Percentiles rank a stretch among this genome's conserved stretches.
phyloP scores from a whole-genome alignment of 805 yeast genomes.

The Wickerhamomyces canadensis region DNA sequence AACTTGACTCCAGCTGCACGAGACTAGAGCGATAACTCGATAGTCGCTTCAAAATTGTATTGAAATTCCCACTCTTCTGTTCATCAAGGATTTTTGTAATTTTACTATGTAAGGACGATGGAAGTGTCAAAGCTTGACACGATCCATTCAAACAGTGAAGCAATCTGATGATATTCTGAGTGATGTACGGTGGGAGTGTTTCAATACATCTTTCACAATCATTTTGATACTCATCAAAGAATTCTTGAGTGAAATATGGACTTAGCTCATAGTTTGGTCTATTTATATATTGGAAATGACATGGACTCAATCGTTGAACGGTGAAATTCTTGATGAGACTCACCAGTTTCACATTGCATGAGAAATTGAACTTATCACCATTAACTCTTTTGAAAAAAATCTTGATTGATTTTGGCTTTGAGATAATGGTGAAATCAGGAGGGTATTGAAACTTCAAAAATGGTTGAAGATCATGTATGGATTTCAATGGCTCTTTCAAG shows the following conservation, averaged over 20 bases:
- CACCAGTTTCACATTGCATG: background rate
- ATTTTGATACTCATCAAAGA: background rate
- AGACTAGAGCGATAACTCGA: background rate
- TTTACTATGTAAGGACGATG: background rate
- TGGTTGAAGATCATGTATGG: background rate
- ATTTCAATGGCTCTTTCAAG: background rate
- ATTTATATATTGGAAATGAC: background rate
- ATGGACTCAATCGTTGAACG: background rate
- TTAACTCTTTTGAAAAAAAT: constrained; percentile 3
- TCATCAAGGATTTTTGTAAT: background rate
- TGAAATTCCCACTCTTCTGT: too few relatives aligned
- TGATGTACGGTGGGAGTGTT: background rate
- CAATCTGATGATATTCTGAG: background rate
- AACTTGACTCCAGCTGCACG: background rate
- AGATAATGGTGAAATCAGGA: background rate
- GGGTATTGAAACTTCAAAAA: background rate
- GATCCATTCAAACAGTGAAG: background rate
- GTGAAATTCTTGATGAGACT: background rate
- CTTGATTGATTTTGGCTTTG: background rate
- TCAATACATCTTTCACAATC: background rate
- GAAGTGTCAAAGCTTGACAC: background rate
- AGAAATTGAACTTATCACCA: background rate
- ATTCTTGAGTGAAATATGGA: background rate
- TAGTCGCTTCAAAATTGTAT: background rate
- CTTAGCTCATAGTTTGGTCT: background rate